Percentiles rank a stretch among this genome's conserved stretches.
phyloP scores from a whole-genome alignment of 371 early-diverging fungal genomes.

The Mortierella sp. region DNA sequence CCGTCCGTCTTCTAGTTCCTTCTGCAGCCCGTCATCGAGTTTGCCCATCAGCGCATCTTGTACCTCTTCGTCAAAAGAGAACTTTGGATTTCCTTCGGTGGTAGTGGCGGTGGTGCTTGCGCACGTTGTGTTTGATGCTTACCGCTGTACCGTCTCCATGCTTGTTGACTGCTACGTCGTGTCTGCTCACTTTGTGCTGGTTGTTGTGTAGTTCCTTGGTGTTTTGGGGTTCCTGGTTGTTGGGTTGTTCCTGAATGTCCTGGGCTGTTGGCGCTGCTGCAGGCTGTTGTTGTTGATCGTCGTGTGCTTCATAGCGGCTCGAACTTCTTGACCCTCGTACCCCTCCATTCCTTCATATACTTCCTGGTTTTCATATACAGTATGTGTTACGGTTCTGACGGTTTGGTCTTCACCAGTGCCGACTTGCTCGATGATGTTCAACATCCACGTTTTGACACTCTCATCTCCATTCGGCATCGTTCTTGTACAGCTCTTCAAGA shows the following conservation, averaged over 20 bases:
- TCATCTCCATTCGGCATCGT: neutral
- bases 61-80: neutral
- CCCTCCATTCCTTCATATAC: neutral
- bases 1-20: neutral
- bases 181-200: neutral
- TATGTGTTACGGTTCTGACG: too few species aligned
- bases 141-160: neutral
- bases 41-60: neutral
- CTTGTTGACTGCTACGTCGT: neutral
- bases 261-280: neutral
- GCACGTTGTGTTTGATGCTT: neutral
- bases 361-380: too few species aligned
- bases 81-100: neutral
- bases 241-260: neutral
- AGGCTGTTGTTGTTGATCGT: neutral
- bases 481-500: neutral
- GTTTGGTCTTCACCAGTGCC: neutral
- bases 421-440: neutral
- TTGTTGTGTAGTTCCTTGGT: neutral
- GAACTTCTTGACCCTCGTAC: neutral
- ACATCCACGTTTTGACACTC: neutral
- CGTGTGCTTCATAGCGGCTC: neutral
- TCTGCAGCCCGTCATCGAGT: neutral
- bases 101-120: neutral
- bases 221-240: neutral